These are phyloP conservation scores for Cantharellus cinnabarinus DNA, from an alignment of 768 basidiomycete species.

Conservation along the genomic window DNA sequence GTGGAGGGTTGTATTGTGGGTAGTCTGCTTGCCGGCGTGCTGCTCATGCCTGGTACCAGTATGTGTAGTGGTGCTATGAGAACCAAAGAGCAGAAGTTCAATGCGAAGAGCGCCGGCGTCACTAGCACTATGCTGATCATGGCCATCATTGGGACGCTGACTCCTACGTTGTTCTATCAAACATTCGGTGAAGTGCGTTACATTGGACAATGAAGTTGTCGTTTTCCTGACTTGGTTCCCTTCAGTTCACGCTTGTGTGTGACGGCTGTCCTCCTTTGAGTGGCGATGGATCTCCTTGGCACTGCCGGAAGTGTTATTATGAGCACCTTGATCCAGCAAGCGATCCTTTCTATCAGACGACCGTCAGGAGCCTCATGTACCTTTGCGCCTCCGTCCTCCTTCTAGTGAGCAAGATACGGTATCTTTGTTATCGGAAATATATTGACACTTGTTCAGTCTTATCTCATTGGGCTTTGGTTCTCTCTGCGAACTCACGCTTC, in stretches of 20 bases:
- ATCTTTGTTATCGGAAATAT: neutral
- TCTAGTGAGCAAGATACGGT: conserved; percentile 37
- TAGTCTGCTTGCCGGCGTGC: conserved; percentile 80
- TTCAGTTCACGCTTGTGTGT: conserved; percentile 72
- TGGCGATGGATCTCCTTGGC: conserved; percentile 32
- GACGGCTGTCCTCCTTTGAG: conserved; percentile 42
- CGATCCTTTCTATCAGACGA: conserved; percentile 93
- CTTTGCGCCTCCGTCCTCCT: conserved; percentile 80
- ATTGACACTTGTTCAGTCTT: conserved; percentile 15
- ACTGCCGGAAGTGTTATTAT: conserved; percentile 84
- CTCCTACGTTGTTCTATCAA: conserved; percentile 95
- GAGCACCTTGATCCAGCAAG: conserved; percentile 79
- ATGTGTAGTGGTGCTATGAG: conserved; percentile 83
- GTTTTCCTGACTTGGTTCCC: conserved; percentile 11
- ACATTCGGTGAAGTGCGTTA: conserved; percentile 82
- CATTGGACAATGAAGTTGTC: no score
- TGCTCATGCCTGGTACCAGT: conserved; percentile 90
- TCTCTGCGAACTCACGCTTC: conserved; percentile 92
- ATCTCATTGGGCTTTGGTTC: conserved; percentile 95
- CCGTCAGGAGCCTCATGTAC: conserved; percentile 90
- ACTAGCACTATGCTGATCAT: conserved; percentile 99
- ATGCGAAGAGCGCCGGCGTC: conserved; percentile 96
- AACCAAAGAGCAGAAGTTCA: conserved; percentile 93
- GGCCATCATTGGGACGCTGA: conserved; percentile 92
- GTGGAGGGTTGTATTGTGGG: conserved; percentile 97